Evolutionary conservation across 2,329 filamentous ascomycete species (phyloP).

Genomic region (Venturia effusa): DNA sequence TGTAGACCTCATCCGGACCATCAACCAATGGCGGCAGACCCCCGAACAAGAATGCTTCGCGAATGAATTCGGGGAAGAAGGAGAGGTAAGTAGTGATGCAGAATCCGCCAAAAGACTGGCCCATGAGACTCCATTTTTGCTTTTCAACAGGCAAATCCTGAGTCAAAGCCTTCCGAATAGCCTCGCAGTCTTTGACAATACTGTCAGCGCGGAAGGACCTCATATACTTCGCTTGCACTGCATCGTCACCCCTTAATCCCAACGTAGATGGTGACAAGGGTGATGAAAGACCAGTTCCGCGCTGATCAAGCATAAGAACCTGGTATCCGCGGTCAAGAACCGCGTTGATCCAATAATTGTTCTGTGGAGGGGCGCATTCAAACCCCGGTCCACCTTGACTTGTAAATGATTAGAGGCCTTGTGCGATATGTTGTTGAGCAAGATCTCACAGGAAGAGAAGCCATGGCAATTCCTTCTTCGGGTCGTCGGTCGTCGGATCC

Average conservation of each 20-base stretch:
- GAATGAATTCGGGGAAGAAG: conserved; percentile 62
- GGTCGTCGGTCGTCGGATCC: conserved; percentile 32
- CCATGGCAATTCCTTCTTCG: conserved; percentile 44
- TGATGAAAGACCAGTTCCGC: conserved; percentile 76
- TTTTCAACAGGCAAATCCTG: conserved; percentile 56
- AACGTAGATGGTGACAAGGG: conserved; percentile 68
- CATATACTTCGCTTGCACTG: conserved; percentile 68
- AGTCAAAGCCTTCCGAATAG: conserved; percentile 66
- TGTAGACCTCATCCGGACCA: conserved; percentile 64
- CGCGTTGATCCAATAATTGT: conserved; percentile 57
- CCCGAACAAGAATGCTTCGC: conserved; percentile 74
- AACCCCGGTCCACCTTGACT: conserved; percentile 73
- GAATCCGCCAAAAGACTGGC: conserved; percentile 89
- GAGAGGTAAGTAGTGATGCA: conserved; percentile 76
- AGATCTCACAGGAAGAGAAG: conserved; percentile 51
- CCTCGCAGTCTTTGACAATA: conserved; percentile 82
- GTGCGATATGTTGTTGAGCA: background rate
- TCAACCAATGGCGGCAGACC: conserved; percentile 69
- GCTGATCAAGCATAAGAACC: conserved; percentile 74
- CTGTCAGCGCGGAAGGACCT: conserved; percentile 80
- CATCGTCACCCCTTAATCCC: conserved; percentile 47
- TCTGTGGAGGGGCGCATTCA: conserved; percentile 64
- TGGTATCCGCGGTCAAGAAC: conserved; percentile 76
- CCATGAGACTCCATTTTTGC: conserved; percentile 74
- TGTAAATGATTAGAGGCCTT: background rate